These are phyloP conservation scores for Parietichytrium sp. DNA, from an alignment of 108 stramenopile genomes.

Conservation along the genomic window DNA sequence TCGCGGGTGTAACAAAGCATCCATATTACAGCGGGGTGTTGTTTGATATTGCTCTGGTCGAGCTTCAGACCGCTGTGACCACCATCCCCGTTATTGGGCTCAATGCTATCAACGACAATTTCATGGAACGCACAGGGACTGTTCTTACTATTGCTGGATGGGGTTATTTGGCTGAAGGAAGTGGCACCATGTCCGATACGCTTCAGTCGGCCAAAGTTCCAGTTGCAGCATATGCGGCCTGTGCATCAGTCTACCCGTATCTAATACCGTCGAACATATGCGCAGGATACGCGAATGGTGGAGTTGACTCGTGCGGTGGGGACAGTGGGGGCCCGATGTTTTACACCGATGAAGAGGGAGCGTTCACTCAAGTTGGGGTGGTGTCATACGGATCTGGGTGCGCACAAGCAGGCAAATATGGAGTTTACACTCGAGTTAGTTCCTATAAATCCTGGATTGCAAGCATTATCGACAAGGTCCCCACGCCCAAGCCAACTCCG, in stretches of 20 bases:
- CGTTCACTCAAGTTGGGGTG: background rate
- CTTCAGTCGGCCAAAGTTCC: background rate
- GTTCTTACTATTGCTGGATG: background rate
- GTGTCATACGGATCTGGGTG: background rate
- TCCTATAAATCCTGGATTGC: constrained; percentile 9
- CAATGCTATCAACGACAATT: too few relatives aligned
- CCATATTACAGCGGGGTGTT: background rate
- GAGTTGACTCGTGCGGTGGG: background rate
- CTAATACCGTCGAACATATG: background rate
- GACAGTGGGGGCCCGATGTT: constrained; percentile 6
- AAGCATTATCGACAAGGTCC: too few relatives aligned
- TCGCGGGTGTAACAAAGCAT: background rate
- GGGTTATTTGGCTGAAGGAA: background rate
- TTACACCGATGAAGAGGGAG: background rate
- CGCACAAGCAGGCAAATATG: background rate
- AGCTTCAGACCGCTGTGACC: background rate
- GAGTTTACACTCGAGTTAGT: background rate
- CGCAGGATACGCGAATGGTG: constrained; percentile 11
- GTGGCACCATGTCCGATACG: background rate
- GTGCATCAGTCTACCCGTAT: background rate
- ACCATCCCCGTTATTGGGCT: background rate
- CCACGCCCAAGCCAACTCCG: too few relatives aligned
- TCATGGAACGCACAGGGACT: too few relatives aligned
- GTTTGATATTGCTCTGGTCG: constrained; percentile 1
- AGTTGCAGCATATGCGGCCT: background rate